A percentile compares a stretch with the other conserved stretches of the same genome.
These are phyloP conservation scores for Coprinopsis strossmayeri DNA, from an alignment of 768 basidiomycete species.

Conservation along the genomic window DNA sequence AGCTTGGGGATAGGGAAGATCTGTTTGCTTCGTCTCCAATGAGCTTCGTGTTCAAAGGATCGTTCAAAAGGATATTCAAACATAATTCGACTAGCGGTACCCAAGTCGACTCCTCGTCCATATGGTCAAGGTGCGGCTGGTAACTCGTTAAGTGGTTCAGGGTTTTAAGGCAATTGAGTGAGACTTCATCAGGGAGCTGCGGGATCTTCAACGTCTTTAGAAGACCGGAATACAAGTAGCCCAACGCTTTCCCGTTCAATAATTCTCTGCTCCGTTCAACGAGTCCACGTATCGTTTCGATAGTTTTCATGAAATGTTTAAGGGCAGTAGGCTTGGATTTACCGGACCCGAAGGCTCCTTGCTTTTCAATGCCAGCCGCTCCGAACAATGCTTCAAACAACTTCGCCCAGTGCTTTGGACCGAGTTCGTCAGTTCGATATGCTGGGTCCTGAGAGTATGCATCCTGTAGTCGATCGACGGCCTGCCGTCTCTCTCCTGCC, in stretches of 20 bases:
- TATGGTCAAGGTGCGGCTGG: constrained; percentile 71
- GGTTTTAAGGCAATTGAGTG: constrained; percentile 78
- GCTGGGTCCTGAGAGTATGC: no score
- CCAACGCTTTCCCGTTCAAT: constrained; percentile 36
- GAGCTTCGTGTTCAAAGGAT: constrained; percentile 34
- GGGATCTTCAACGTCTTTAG: constrained; percentile 46
- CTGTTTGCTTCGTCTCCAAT: constrained; percentile 25
- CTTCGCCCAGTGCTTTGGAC: no score
- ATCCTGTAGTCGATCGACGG: no score
- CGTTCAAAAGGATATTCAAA: constrained; percentile 74
- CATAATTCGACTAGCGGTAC: constrained; percentile 56
- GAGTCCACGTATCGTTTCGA: background rate
- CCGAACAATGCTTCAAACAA: no score
- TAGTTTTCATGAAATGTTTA: background rate
- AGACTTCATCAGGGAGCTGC: constrained; percentile 51
- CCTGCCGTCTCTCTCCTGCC: no score
- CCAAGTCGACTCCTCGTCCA: constrained; percentile 65
- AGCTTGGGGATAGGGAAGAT: background rate
- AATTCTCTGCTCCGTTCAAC: background rate
- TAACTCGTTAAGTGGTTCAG: constrained; percentile 59
- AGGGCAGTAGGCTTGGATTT: background rate
- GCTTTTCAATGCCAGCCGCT: no score
- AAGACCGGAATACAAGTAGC: constrained; percentile 59
- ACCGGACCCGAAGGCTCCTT: background rate
- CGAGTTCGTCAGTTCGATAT: no score